Conservation (phyloP, 306 rosid species). For the Vicia villosa region DNA sequence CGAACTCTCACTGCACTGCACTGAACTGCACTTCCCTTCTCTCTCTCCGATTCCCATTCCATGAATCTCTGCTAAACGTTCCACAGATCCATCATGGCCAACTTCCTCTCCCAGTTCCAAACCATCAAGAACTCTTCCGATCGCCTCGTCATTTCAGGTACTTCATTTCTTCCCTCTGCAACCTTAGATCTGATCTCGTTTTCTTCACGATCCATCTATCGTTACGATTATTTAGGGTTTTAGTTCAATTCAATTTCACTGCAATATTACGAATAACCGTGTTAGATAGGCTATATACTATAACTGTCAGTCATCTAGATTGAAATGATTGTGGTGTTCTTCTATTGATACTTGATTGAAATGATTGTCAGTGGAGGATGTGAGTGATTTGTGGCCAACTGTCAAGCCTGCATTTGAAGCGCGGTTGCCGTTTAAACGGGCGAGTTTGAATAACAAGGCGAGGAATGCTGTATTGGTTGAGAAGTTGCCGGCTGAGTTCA, state of each 20-base stretch:
- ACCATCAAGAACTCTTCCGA: conserved; percentile 80
- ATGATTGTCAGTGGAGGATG: conserved; percentile 85
- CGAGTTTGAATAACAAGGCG: conserved; percentile 89
- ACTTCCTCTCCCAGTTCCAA: conserved; percentile 95
- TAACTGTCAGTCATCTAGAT: conserved; percentile 31
- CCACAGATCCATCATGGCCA: conserved; percentile 74
- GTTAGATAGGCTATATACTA: not conserved
- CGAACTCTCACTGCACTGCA: conserved; percentile 34
- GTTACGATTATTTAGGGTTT: conserved; percentile 8
- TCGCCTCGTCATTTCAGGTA: conserved; percentile 92
- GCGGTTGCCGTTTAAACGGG: conserved; percentile 79
- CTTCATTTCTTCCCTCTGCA: conserved; percentile 22
- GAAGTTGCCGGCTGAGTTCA: conserved; percentile 74
- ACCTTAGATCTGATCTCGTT: conserved; percentile 40
- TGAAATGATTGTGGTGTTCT: not conserved
- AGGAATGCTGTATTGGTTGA: conserved; percentile 74
- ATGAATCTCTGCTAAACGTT: conserved; percentile 47
- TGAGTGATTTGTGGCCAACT: conserved; percentile 96
- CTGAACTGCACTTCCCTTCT: conserved; percentile 12
- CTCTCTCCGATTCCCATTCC: conserved; percentile 10
- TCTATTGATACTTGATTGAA: conserved; percentile 18
- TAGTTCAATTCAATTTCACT: conserved; percentile 20
- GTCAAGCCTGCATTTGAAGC: conserved; percentile 80
- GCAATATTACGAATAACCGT: not conserved
- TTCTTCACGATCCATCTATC: conserved; percentile 1